Percentiles rank a stretch among this genome's conserved stretches.
phyloP scores from a whole-genome alignment of 2,329 filamentous ascomycete genomes.

The Kalmusia sp. region DNA sequence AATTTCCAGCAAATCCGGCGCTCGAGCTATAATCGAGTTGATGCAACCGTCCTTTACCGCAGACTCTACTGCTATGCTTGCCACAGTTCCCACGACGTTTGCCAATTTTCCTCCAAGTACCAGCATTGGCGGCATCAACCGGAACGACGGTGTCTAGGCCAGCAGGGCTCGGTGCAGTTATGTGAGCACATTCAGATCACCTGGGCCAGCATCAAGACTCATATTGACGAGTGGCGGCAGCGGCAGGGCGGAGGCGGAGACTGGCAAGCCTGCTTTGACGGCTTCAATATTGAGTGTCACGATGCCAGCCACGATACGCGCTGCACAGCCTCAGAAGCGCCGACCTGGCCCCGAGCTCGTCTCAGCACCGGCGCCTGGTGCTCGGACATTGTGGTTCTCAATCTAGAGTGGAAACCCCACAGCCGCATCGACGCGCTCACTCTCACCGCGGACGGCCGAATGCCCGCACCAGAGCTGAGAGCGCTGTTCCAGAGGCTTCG shows the following conservation, averaged over 20 bases:
- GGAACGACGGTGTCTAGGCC: constrained; percentile 18
- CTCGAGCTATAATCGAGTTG: background rate
- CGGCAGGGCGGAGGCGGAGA: constrained; percentile 15
- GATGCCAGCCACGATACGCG: constrained; percentile 26
- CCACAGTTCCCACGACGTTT: constrained; percentile 15
- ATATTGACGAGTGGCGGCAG: constrained; percentile 23
- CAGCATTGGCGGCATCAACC: constrained; percentile 9
- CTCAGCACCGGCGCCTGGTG: constrained; percentile 11
- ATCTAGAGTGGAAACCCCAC: constrained; percentile 26
- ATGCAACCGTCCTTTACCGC: background rate
- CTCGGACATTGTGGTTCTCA: constrained; percentile 21
- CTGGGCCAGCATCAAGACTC: constrained; percentile 25
- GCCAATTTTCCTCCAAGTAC: constrained; percentile 16
- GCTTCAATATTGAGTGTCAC: constrained; percentile 26
- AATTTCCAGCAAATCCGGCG: constrained; percentile 14
- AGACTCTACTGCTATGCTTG: constrained; percentile 18
- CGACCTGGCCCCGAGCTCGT: constrained; percentile 26
- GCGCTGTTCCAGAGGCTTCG: constrained; percentile 20
- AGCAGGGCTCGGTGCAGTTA: constrained; percentile 23
- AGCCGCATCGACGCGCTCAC: constrained; percentile 20
- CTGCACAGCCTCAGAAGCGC: constrained; percentile 22
- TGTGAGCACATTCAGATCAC: constrained; percentile 24
- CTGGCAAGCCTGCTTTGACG: constrained; percentile 21
- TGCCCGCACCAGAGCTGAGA: constrained; percentile 24
- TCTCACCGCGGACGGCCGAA: constrained; percentile 23